phyloP scores from a whole-genome alignment of 306 rosid genomes.

The Casuarina cunninghamiana region DNA sequence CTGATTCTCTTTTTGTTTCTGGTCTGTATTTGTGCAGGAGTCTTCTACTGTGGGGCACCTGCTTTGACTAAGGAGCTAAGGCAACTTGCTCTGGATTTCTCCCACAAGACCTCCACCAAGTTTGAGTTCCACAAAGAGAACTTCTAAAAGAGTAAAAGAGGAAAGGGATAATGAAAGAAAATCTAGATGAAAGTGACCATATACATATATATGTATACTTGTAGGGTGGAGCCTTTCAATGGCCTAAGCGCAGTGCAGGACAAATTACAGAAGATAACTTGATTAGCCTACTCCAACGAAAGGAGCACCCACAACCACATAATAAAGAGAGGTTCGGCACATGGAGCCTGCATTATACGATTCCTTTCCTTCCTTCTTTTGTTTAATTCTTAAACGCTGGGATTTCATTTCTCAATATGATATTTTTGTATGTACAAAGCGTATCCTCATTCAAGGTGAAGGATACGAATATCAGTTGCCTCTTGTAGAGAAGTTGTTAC shows the following conservation, averaged over 20 bases:
- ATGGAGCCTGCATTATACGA: neutral
- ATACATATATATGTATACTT: no score
- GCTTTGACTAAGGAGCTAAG: slow-evolving; percentile 45
- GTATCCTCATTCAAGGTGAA: no score
- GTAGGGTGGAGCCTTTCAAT: no score
- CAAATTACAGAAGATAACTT: neutral
- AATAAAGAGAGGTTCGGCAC: neutral
- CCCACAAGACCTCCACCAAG: slow-evolving; percentile 52
- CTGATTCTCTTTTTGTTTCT: neutral
- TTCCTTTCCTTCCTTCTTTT: neutral
- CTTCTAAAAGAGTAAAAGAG: slow-evolving; percentile 7
- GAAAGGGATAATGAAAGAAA: neutral
- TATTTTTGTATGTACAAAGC: neutral
- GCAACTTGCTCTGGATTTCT: slow-evolving; percentile 45
- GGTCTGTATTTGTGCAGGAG: slow-evolving; percentile 27
- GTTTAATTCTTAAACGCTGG: neutral
- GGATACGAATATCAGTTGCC: neutral
- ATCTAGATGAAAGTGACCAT: no score
- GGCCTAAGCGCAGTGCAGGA: neutral
- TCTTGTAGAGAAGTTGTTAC: neutral
- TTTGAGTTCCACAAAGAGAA: slow-evolving; percentile 63
- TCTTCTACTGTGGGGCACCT: slow-evolving; percentile 58
- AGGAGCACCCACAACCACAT: neutral
- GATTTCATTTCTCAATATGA: neutral
- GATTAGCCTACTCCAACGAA: neutral